A percentile compares a stretch with the other conserved stretches of the same genome.
Evolutionary conservation across 75 land plant genomes (phyloP).

Genomic region (Azolla pinnata): DNA sequence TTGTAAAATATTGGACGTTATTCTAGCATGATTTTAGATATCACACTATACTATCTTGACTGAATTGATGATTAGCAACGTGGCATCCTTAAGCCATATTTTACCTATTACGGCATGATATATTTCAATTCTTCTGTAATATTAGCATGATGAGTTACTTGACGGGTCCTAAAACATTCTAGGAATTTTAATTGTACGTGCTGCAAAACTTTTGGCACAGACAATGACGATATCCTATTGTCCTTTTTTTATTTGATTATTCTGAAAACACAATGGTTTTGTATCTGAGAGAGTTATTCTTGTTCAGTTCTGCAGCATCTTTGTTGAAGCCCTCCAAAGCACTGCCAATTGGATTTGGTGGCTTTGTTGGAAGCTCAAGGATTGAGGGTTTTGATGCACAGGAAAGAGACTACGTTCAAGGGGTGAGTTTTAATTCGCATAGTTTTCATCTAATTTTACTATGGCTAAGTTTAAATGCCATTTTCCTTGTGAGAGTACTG

Average conservation of each 20-base stretch:
- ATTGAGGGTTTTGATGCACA: constrained; percentile 35
- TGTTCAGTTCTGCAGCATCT: constrained; percentile 74
- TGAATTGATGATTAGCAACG: no score
- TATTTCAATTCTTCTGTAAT: no score
- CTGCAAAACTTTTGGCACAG: not conserved
- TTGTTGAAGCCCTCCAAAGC: constrained; percentile 53
- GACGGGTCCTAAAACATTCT: not conserved
- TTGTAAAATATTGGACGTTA: no score
- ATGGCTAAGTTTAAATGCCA: not conserved
- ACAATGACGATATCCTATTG: not conserved
- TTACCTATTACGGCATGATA: no score
- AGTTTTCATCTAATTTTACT: not conserved
- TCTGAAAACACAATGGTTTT: not conserved
- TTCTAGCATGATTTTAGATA: no score
- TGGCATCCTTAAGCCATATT: no score
- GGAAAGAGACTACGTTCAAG: constrained; percentile 15
- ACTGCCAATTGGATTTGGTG: constrained; percentile 70
- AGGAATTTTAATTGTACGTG: not conserved
- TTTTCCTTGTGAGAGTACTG: constrained; percentile 3
- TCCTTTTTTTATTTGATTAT: not conserved
- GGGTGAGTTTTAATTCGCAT: not conserved
- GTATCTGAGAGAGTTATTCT: no score
- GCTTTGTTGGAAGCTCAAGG: constrained; percentile 76
- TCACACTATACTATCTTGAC: no score
- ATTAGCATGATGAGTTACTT: no score